These are phyloP conservation scores for Isabelozyma gotoi DNA, from an alignment of 805 yeast species.

Conservation along the genomic window DNA sequence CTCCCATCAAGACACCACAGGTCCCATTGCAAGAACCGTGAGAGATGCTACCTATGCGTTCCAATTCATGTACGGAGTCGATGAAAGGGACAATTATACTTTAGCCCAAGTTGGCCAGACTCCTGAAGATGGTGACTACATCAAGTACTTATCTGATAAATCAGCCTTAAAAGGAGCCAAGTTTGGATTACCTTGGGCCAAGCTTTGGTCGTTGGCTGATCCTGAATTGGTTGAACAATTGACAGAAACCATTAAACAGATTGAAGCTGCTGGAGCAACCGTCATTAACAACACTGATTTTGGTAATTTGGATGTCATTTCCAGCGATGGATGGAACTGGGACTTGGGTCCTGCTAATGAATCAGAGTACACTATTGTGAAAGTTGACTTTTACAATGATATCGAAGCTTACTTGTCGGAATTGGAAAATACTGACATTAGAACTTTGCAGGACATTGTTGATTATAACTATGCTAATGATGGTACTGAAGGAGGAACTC, in stretches of 20 bases:
- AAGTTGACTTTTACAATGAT: conserved; percentile 25
- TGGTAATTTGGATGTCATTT: conserved; percentile 20
- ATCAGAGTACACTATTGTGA: conserved; percentile 26
- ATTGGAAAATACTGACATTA: conserved; percentile 20
- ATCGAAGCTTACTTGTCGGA: conserved; percentile 19
- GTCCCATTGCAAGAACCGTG: conserved; percentile 25
- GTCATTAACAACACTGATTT: conserved; percentile 25
- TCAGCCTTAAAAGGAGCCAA: conserved; percentile 23
- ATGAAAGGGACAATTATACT: conserved; percentile 16
- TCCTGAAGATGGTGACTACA: conserved; percentile 25
- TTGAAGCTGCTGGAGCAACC: conserved; percentile 24
- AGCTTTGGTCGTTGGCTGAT: conserved; percentile 14
- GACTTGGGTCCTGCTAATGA: conserved; percentile 21
- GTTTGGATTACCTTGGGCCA: conserved; percentile 28
- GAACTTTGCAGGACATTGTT: conserved; percentile 22
- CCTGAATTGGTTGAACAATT: conserved; percentile 14
- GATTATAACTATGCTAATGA: conserved; percentile 16
- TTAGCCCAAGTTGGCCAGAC: conserved; percentile 20
- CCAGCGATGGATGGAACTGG: conserved; percentile 28
- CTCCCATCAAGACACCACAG: conserved; percentile 24
- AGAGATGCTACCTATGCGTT: conserved; percentile 24
- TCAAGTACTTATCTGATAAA: conserved; percentile 19
- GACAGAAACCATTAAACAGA: conserved; percentile 11
- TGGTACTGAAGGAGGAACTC: conserved; percentile 24
- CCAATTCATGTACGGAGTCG: conserved; percentile 23